phyloP scores from a whole-genome alignment of 2,329 filamentous ascomycete species.

The Orbilia oligospora region DNA sequence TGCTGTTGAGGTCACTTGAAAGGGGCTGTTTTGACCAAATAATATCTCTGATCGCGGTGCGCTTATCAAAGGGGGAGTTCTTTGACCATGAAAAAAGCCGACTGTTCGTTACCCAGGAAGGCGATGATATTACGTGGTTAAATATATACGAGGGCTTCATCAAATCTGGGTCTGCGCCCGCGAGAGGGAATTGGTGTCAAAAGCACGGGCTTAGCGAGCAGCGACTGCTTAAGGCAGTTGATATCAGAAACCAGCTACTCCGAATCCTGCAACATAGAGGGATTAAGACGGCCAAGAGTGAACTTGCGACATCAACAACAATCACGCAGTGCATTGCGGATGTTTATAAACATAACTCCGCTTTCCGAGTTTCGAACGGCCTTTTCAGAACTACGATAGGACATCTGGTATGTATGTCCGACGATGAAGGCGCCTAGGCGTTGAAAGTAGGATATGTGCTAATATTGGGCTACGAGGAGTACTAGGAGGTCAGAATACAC shows the following conservation, averaged over 20 bases:
- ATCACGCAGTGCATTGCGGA: conserved; percentile 61
- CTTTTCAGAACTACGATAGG: conserved; percentile 20
- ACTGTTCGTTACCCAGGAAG: conserved; percentile 88
- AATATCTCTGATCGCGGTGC: conserved; percentile 33
- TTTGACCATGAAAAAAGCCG: conserved; percentile 43
- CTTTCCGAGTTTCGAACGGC: conserved; percentile 62
- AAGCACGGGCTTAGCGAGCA: conserved; percentile 91
- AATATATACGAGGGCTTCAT: conserved; percentile 93
- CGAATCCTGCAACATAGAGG: conserved; percentile 89
- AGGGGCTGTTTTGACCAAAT: conserved; percentile 54
- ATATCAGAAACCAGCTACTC: conserved; percentile 86
- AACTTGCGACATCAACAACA: conserved; percentile 43
- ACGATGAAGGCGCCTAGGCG: no score
- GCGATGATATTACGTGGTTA: conserved; percentile 89
- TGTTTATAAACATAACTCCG: conserved; percentile 65
- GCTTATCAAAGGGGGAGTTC: conserved; percentile 42
- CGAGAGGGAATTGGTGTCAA: conserved; percentile 87
- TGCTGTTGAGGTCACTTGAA: conserved; percentile 67
- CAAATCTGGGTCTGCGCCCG: conserved; percentile 78
- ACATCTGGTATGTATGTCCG: conserved; percentile 58
- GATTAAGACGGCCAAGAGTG: conserved; percentile 76
- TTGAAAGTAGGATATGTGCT: neutral
- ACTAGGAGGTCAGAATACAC: conserved; percentile 91
- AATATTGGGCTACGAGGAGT: conserved; percentile 61
- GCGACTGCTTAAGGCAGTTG: conserved; percentile 84